A percentile compares a stretch with the other conserved stretches of the same genome.
phyloP scores from a whole-genome alignment of 1,139 yeast species.

The Blastobotrys petasosporus region DNA sequence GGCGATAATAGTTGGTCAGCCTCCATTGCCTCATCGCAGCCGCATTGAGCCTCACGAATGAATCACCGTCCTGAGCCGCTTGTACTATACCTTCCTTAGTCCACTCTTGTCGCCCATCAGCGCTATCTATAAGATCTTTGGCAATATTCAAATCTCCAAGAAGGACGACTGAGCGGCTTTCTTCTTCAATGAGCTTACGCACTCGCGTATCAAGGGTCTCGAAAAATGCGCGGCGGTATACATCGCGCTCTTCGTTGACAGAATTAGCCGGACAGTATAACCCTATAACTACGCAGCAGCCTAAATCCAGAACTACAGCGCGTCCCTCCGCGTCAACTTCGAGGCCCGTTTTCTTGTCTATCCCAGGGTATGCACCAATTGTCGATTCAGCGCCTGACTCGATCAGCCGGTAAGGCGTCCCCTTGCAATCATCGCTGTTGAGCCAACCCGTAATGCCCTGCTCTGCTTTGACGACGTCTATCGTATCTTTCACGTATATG shows the following conservation, averaged over 20 bases:
- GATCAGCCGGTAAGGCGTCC: slow-evolving; percentile 16
- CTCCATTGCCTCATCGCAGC: slow-evolving; percentile 26
- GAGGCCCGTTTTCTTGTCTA: slow-evolving; percentile 38
- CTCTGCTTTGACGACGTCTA: slow-evolving; percentile 63
- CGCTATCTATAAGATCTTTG: slow-evolving; percentile 75
- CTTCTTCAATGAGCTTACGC: slow-evolving; percentile 39
- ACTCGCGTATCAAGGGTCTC: slow-evolving; percentile 55
- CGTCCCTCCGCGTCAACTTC: slow-evolving; percentile 80
- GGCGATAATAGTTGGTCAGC: slow-evolving; percentile 23
- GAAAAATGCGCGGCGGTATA: slow-evolving; percentile 54
- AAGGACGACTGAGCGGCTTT: slow-evolving; percentile 58
- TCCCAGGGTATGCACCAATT: slow-evolving; percentile 71
- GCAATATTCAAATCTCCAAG: slow-evolving; percentile 88
- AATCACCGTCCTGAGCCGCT: slow-evolving; percentile 29
- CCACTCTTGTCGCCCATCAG: slow-evolving; percentile 54
- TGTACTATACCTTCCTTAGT: slow-evolving; percentile 28
- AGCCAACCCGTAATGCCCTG: slow-evolving; percentile 84
- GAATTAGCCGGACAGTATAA: slow-evolving; percentile 95
- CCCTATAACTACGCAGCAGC: slow-evolving; percentile 55
- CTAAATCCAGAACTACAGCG: slow-evolving; percentile 67
- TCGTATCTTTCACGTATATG: slow-evolving; percentile 54
- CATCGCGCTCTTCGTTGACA: slow-evolving; percentile 60
- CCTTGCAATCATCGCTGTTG: slow-evolving; percentile 26
- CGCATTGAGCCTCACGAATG: slow-evolving; percentile 19
- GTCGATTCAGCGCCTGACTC: slow-evolving; percentile 28